phyloP scores from a whole-genome alignment of 306 rosid species.

The Ceratonia siliqua region DNA sequence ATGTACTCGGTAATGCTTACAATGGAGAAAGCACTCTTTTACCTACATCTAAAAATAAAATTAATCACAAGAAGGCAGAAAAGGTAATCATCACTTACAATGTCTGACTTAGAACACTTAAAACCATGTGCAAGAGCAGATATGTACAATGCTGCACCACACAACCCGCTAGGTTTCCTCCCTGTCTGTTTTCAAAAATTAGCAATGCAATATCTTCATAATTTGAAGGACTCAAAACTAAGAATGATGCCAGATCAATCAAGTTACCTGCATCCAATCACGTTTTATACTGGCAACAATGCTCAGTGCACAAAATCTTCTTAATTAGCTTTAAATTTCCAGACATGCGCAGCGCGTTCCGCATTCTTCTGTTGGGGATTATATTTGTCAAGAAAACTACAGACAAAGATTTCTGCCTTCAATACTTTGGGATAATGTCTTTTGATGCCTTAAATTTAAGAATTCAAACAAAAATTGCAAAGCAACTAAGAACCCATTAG shows the following conservation, averaged over 20 bases:
- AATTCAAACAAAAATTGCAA: too few relatives aligned
- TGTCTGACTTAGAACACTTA: constrained; percentile 69
- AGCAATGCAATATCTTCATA: constrained; percentile 10
- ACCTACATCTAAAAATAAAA: not conserved
- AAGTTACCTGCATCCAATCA: constrained; percentile 88
- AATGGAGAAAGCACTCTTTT: too few relatives aligned
- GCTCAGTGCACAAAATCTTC: constrained; percentile 31
- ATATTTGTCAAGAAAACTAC: constrained; percentile 54
- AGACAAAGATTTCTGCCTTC: constrained; percentile 26
- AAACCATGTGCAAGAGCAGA: constrained; percentile 80
- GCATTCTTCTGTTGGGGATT: constrained; percentile 42
- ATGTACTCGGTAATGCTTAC: not conserved
- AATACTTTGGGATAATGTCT: constrained; percentile 7
- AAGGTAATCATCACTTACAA: constrained; percentile 58
- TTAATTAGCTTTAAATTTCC: constrained; percentile 39
- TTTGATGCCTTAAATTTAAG: constrained; percentile 49
- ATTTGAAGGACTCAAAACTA: not conserved
- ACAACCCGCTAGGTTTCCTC: constrained; percentile 87
- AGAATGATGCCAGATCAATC: constrained; percentile 16
- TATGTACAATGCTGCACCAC: constrained; percentile 88
- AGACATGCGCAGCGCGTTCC: constrained; percentile 51
- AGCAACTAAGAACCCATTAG: too few relatives aligned
- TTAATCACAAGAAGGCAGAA: constrained; percentile 15
- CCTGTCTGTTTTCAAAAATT: constrained; percentile 66
- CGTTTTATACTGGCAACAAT: constrained; percentile 87